These are phyloP conservation scores for Hepatocystis sp. DNA, from an alignment of 169 alveolate species.

Conservation along the genomic window DNA sequence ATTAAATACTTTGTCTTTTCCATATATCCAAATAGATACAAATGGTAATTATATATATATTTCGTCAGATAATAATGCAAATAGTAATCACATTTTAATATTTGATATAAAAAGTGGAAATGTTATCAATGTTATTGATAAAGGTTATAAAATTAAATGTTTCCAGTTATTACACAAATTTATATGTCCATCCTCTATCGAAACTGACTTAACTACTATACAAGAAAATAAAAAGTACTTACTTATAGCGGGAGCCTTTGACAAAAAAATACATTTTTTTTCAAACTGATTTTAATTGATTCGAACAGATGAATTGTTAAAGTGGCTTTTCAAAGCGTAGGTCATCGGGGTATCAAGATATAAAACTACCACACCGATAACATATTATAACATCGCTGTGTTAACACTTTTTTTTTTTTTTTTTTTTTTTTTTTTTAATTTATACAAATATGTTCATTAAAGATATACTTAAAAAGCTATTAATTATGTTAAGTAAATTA, in stretches of 20 bases:
- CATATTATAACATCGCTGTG: no score
- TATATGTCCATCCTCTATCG: conserved; percentile 45
- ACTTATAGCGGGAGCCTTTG: conserved; percentile 70
- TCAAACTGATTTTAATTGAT: no score
- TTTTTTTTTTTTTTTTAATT: no score
- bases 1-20: conserved; percentile 66
- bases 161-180: conserved; percentile 45
- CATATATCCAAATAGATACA: conserved; percentile 44
- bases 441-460: no score
- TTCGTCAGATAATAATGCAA: conserved; percentile 52
- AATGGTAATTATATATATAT: conserved; percentile 63
- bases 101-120: conserved; percentile 75
- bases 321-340: no score
- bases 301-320: no score
- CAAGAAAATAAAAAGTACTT: conserved; percentile 43
- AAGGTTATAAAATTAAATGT: conserved; percentile 68
- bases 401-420: no score
- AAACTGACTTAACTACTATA: conserved; percentile 31
- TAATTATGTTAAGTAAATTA: no score
- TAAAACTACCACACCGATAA: no score
- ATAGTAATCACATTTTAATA: conserved; percentile 61
- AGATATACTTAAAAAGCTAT: no score
- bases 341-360: no score
- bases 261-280: conserved; percentile 56
- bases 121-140: conserved; percentile 48